Base-by-base conservation (phyloP, 2,329 filamentous ascomycete species). In the Aspergillus neoniger region DNA sequence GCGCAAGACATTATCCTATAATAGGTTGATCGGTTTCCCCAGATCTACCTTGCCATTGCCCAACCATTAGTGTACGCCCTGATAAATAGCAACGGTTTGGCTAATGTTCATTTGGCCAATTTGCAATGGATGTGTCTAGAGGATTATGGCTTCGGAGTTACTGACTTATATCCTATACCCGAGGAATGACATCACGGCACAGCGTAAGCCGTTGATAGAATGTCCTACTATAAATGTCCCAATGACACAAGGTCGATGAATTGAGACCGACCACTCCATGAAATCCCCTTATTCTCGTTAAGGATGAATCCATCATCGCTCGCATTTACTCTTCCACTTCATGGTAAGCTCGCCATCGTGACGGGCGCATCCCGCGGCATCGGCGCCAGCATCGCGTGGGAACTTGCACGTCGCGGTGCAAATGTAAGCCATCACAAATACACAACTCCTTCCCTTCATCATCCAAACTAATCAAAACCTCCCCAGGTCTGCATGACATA, bases 401-500 rank as follows among this genome's bases (percentile, higher is more conserved):
- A 60, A 14, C 21, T 60, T 7, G 54, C 58, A 5, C 39, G 41
- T 17, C 38, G 55, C n/a, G 58, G 58, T 10, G 54, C 55, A 2
- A 57, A 53, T 14, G 55, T 53, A 32, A 25, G 50, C 17, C n/a
- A 38, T 6, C 12, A 14, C 4, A 36, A 1, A 36, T 6, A 36
- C 28, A 8, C 9, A 4, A 57, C 19, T 19, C 2, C 2, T 9
- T 8, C 25, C 25, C 30, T 21, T 4, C n/a, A 25, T 30, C 12
- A n/a, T 7, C n/a, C n/a, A n/a, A n/a, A n/a, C n/a, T n/a, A n/a
- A n/a, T n/a, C n/a, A n/a, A n/a, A n/a, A n/a, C n/a, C n/a, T n/a
- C n/a, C n/a, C n/a, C n/a, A 60, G 58, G 28, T 60, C n/a, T 21
- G 48, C 14, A 60, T 60, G 30, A 57, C 39, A 5, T 60, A 54